These are phyloP conservation scores for Solanum hybrid DNA, from an alignment of 305 asterid species.

Conservation along the genomic window DNA sequence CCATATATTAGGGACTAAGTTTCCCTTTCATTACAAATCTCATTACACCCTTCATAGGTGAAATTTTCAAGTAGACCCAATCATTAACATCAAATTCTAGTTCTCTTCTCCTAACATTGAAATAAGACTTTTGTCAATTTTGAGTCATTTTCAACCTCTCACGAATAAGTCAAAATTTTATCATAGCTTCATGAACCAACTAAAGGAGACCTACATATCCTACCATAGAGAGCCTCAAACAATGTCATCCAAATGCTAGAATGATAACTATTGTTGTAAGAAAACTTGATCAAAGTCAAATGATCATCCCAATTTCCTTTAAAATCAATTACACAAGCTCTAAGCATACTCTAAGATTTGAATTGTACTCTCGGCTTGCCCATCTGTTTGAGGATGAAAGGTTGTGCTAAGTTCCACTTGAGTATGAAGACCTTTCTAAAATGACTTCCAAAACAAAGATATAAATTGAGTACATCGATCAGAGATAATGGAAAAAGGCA, in stretches of 20 bases:
- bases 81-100: background rate
- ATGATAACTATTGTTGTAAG: too few species aligned
- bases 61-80: background rate
- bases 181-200: background rate
- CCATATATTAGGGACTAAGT: background rate
- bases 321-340: background rate
- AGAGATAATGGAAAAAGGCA: background rate
- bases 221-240: background rate
- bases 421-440: background rate
- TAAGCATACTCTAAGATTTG: background rate
- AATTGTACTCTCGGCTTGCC: background rate
- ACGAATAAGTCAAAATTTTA: background rate
- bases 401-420: background rate
- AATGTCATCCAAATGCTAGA: background rate
- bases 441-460: background rate
- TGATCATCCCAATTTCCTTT: background rate
- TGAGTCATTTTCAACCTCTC: background rate
- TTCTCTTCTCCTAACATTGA: background rate
- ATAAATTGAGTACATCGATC: too few species aligned
- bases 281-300: background rate
- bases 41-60: background rate
- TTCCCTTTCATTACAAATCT: background rate
- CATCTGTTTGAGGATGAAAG: background rate
- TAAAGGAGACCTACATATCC: background rate
- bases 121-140: background rate